Evolutionary conservation across 192 early-diverging fungal species (phyloP).

Genomic region (Mortierella hygrophila): DNA sequence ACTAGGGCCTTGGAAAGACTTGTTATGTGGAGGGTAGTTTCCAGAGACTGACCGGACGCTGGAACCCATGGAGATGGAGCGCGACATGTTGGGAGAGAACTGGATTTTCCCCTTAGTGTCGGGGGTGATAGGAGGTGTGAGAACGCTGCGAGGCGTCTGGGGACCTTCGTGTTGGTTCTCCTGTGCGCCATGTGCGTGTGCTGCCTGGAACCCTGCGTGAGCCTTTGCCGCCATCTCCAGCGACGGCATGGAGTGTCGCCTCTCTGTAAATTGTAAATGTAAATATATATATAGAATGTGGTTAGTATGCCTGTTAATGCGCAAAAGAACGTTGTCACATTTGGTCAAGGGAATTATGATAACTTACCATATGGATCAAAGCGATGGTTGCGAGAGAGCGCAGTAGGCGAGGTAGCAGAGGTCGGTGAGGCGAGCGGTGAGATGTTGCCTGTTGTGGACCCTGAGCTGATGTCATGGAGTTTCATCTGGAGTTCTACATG

Average conservation of each 20-base stretch:
- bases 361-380: slow-evolving; percentile 52
- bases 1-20: neutral
- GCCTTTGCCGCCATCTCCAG: slow-evolving; percentile 24
- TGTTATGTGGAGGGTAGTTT: neutral
- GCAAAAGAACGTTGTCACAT: neutral
- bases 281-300: neutral
- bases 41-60: slow-evolving; percentile 1
- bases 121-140: slow-evolving; percentile 33
- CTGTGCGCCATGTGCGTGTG: neutral
- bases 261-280: slow-evolving; percentile 12
- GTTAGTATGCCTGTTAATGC: neutral
- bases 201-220: slow-evolving; percentile 20
- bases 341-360: neutral
- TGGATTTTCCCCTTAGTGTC: slow-evolving; percentile 25
- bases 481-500: slow-evolving; percentile 52
- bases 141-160: slow-evolving; percentile 9
- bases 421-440: slow-evolving; percentile 47
- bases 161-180: neutral
- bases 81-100: slow-evolving; percentile 41
- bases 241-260: slow-evolving; percentile 51
- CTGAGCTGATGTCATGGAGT: slow-evolving; percentile 16
- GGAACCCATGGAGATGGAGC: slow-evolving; percentile 35
- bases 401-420: slow-evolving; percentile 18
- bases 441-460: slow-evolving; percentile 10
- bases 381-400: slow-evolving; percentile 25